Percentiles rank a stretch among this genome's conserved stretches.
phyloP scores from a whole-genome alignment of 1,284 basidiomycete genomes.

The Puccinia coronata region DNA sequence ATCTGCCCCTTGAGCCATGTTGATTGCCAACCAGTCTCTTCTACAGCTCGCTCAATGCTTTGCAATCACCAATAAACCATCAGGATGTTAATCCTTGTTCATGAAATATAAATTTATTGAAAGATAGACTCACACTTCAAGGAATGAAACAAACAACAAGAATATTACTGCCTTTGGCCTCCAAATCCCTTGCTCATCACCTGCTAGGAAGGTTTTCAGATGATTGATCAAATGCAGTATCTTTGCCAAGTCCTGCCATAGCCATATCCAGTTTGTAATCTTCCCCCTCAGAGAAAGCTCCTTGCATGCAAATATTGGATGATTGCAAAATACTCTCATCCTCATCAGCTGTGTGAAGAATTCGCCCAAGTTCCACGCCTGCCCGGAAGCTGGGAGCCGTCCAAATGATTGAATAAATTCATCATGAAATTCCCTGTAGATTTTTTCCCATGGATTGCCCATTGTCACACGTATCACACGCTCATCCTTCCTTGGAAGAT shows the following conservation, averaged over 20 bases:
- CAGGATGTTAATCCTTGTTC: too few species aligned
- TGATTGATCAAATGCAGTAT: background rate
- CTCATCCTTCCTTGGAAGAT: too few species aligned
- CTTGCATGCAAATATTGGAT: background rate
- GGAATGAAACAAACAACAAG: too few species aligned
- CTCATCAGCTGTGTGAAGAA: conserved; percentile 6
- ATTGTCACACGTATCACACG: background rate
- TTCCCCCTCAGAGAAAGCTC: background rate
- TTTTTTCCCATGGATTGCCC: background rate
- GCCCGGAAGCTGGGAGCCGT: background rate
- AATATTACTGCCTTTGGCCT: too few species aligned
- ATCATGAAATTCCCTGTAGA: background rate
- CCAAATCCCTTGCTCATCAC: background rate
- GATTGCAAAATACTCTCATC: conserved; percentile 8
- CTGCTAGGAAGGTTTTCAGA: background rate
- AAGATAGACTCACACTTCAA: too few species aligned
- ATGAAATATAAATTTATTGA: too few species aligned
- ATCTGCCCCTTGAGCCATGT: too few species aligned
- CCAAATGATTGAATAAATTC: too few species aligned
- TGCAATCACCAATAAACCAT: too few species aligned
- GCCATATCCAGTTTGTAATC: background rate
- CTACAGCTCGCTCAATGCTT: too few species aligned
- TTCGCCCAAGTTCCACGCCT: background rate
- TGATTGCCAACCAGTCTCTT: too few species aligned
- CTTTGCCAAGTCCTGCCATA: conserved; percentile 14